Base-by-base conservation (phyloP, 2,329 filamentous ascomycete genomes). In the Passalora sequoiae region DNA sequence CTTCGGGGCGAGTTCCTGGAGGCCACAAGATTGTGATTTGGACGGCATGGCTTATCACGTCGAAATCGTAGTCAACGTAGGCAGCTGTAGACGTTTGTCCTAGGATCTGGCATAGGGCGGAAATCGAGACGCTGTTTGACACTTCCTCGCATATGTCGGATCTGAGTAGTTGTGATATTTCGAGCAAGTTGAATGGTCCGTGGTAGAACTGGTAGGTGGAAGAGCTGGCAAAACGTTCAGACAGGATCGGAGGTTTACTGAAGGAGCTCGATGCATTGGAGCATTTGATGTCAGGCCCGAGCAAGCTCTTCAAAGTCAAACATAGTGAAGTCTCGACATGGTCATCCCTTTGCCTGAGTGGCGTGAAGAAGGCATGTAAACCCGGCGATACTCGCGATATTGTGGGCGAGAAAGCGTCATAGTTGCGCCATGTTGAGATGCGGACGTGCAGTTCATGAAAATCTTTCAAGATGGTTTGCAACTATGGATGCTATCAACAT, bases 291-390 rank as follows among this genome's bases (percentile, higher is more conserved):
- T 68, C 60, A 3, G 64, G 44, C 1, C 74, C 76, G 56, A 89
- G 81, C 1, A 75, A 59, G 32, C 69, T 68, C 43, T 75, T 73
- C n/a, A 86, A 61, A 21, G 79, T 60, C 4, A 70, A 61, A 60
- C 83, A 89, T 29, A 88, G 51, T 19, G 66, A 62, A 15, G 47
- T 51, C 19, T 41, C 41, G 12, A 30, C 13, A 8, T 17, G 40
- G 53, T 61, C 40, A 29, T 43, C 33, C 30, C 65, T 29, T 8
- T 28, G 60, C 22, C 67, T 61, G 4, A 64, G 63, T 0, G 84
- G 84, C 0, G 83, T 85, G 61, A 83, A 89, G 57, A 85, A 85
- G 19, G 89, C 71, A 69, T 96, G 89, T 16, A 97, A 69, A 2
- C 91, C 91, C 0, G 89, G 82, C 2, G 87, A 81, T 10, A 89